Percentiles rank a stretch among this genome's conserved stretches.
Evolutionary conservation across 371 early-diverging fungal genomes (phyloP).

Genomic region (Nematocida ausubeli): DNA sequence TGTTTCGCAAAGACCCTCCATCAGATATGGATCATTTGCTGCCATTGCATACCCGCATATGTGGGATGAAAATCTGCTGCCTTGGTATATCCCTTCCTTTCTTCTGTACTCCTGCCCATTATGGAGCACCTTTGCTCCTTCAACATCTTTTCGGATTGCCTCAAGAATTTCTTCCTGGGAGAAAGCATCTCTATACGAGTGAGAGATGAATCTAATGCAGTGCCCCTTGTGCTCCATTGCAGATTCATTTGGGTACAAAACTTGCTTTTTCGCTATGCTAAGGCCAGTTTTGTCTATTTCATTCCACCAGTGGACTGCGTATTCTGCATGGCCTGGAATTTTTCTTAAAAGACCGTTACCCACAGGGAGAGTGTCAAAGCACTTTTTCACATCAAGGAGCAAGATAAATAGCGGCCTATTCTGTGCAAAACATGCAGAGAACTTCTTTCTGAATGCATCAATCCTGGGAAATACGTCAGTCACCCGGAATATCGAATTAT

Average conservation of each 20-base stretch:
- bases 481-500: background rate
- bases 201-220: background rate
- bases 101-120: constrained; percentile 8
- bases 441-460: background rate
- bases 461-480: background rate
- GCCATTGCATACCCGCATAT: constrained; percentile 27
- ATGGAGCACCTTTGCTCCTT: background rate
- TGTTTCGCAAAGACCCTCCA: constrained; percentile 5
- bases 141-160: background rate
- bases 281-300: background rate
- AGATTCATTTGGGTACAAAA: constrained; percentile 1
- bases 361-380: constrained; percentile 24
- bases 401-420: constrained; percentile 18
- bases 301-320: background rate
- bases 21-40: background rate
- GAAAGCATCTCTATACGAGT: background rate
- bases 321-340: background rate
- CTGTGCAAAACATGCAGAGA: background rate
- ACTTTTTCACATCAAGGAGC: constrained; percentile 24
- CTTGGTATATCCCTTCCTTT: constrained; percentile 36
- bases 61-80: constrained; percentile 7
- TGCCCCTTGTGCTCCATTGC: background rate
- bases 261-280: background rate
- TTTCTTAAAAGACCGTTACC: background rate
- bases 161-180: background rate